Evolutionary conservation across 176 grass and related monocot species (phyloP), one percentile per base, ranked within the genome.

Genomic region (Chrysopogon serrulatus): DNA sequence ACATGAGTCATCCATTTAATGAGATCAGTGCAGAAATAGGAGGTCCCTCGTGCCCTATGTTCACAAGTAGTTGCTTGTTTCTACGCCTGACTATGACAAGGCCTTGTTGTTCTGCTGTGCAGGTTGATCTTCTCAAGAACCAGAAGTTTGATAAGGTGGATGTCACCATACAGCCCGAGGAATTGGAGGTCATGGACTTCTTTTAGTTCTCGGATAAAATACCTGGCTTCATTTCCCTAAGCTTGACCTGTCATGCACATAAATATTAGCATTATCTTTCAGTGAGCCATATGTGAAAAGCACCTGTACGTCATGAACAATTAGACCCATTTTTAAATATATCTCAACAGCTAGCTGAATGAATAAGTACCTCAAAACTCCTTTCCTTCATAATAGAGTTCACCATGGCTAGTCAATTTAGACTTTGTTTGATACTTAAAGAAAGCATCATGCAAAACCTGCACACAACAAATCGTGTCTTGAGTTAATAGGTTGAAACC

Each of bases 381-480:
- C 88, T 97, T 94, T 28, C 95, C 95, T 90, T 94, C 90, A 13
- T 94, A 91, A 75, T 94, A 97, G 26, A 97, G 71, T 23, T 97
- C 95, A 74, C 95, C 95, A 79, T 90, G 90, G 42, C 88, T 77
- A 76, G 86, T 94, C 80, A 97, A 49, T 79, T 93, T 98, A 41
- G 92, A 90, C 51, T 98, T 98, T 53, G 95, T 98, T 88, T 98
- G 95, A 87, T 98, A 98, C 72, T 98, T 98, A 88, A 98, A 98
- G 85, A 98, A 97, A 16, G 92, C 92, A 23, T 92, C 92, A 33
- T 94, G 92, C 59, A 94, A 82, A 79, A 98, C 87, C 92, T 98
- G 86, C 45, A 90, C 17, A 19, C n/a, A 69, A 63, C 19, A 84
- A 69, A 84, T 61, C n/a, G 27, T 27, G 3, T 24, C 23, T 24